Percentiles rank a stretch among this genome's conserved stretches.
Evolutionary conservation across 2,329 filamentous ascomycete genomes (phyloP).

Genomic region (Bipolaris cookei): DNA sequence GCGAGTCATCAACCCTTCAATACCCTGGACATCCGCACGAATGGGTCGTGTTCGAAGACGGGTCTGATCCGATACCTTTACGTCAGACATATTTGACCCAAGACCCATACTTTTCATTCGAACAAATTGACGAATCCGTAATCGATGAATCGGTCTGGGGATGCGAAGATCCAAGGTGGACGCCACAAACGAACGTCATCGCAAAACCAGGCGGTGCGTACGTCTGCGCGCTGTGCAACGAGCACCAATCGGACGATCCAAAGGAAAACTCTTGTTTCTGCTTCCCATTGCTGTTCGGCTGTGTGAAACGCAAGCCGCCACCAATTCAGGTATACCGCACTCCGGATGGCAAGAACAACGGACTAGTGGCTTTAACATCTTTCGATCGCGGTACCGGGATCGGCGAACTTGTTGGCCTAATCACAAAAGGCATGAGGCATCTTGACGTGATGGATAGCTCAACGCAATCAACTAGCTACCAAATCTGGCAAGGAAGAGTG

Average conservation of each 20-base stretch:
- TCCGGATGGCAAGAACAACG: constrained; percentile 61
- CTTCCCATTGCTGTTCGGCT: constrained; percentile 61
- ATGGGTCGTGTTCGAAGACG: constrained; percentile 58
- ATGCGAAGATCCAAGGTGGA: constrained; percentile 57
- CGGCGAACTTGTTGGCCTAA: constrained; percentile 62
- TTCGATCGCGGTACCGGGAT: constrained; percentile 61
- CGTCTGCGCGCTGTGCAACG: constrained; percentile 55
- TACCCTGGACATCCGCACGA: constrained; percentile 60
- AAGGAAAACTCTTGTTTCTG: constrained; percentile 59
- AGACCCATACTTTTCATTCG: constrained; percentile 57
- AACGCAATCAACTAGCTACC: constrained; percentile 61
- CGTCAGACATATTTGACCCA: constrained; percentile 56
- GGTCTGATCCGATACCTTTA: constrained; percentile 53
- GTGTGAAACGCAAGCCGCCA: constrained; percentile 47
- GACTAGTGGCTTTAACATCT: constrained; percentile 54
- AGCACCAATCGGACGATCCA: constrained; percentile 59
- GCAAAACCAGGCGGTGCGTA: constrained; percentile 40
- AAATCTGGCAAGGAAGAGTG: constrained; percentile 64
- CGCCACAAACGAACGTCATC: constrained; percentile 36
- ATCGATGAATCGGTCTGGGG: constrained; percentile 59
- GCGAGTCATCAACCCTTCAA: constrained; percentile 48
- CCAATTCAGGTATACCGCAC: constrained; percentile 63
- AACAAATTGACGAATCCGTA: constrained; percentile 58
- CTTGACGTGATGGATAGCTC: constrained; percentile 62
- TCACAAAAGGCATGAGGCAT: constrained; percentile 60